phyloP scores from a whole-genome alignment of 2,329 filamentous ascomycete genomes.

The Penicillium sp. region DNA sequence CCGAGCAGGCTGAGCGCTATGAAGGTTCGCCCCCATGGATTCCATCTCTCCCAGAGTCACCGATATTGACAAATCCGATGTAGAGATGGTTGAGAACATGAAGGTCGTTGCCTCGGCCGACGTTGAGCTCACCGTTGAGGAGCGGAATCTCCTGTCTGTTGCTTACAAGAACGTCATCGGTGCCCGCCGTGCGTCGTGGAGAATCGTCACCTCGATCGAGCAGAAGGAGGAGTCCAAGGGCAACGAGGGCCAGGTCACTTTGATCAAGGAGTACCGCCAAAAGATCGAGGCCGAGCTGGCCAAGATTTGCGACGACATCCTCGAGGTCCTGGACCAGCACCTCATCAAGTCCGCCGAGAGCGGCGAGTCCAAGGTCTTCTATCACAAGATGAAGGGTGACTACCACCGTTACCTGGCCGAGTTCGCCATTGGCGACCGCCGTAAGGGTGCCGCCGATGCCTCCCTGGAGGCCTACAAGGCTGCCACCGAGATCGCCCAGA shows the following conservation, averaged over 20 bases:
- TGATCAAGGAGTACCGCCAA: constrained; percentile 97
- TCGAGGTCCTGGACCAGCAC: constrained; percentile 89
- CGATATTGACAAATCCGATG: constrained; percentile 24
- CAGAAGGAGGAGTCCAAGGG: constrained; percentile 99
- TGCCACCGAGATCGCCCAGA: constrained; percentile 84
- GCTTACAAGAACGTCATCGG: constrained; percentile 99
- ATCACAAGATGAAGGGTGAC: constrained; percentile 99
- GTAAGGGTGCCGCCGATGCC: constrained; percentile 90
- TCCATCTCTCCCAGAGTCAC: constrained; percentile 1
- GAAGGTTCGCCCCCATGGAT: constrained; percentile 67
- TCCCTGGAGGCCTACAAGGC: constrained; percentile 97
- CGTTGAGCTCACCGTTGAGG: constrained; percentile 81
- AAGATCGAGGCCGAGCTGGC: constrained; percentile 97
- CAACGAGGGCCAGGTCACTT: constrained; percentile 81
- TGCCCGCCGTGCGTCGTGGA: constrained; percentile 93
- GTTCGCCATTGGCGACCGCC: constrained; percentile 90
- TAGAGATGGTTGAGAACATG: constrained; percentile 99
- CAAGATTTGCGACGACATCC: constrained; percentile 97
- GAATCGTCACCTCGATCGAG: constrained; percentile 97
- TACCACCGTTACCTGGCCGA: constrained; percentile 99
- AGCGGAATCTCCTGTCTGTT: constrained; percentile 95
- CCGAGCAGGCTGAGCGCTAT: constrained; percentile 99
- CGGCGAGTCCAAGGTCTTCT: constrained; percentile 98
- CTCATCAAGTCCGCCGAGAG: constrained; percentile 91
- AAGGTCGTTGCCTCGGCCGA: constrained; percentile 92